These are phyloP conservation scores for Paraleonurus japonicus DNA, from an alignment of 257 asterid genomes.

Conservation along the genomic window DNA sequence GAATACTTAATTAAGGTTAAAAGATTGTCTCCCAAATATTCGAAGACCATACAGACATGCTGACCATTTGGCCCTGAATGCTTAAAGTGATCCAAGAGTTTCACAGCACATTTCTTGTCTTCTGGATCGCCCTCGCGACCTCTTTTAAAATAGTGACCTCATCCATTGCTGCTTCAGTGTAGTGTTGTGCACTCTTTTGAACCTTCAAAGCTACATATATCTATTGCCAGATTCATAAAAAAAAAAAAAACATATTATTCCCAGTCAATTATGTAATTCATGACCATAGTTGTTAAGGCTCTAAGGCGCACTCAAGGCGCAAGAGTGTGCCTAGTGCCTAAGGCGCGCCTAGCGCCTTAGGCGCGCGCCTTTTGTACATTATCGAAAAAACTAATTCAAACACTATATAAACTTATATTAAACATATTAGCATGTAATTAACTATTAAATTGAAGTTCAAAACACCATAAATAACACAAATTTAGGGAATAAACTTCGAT, in stretches of 20 bases:
- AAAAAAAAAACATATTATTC: background rate
- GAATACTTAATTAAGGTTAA: constrained; percentile 85
- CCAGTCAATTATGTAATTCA: background rate
- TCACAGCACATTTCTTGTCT: constrained; percentile 84
- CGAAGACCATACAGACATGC: constrained; percentile 97
- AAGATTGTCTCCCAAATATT: constrained; percentile 91
- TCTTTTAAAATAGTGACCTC: constrained; percentile 86
- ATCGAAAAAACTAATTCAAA: too few relatives aligned
- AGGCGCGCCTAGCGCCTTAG: too few relatives aligned
- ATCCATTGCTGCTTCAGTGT: constrained; percentile 96
- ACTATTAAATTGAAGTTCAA: too few relatives aligned
- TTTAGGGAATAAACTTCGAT: too few relatives aligned
- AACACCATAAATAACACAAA: too few relatives aligned
- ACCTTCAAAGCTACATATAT: constrained; percentile 87
- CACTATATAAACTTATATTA: too few relatives aligned
- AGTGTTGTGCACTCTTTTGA: constrained; percentile 95
- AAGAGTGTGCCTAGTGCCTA: too few relatives aligned
- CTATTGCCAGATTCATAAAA: constrained; percentile 36
- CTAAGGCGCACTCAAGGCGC: too few relatives aligned
- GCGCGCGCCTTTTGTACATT: too few relatives aligned
- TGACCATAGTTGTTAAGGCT: too few relatives aligned
- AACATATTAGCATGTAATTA: too few relatives aligned
- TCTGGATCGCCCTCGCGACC: constrained; percentile 92
- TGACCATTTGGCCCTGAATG: constrained; percentile 98
- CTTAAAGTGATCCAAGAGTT: constrained; percentile 92